A percentile compares a stretch with the other conserved stretches of the same genome.
phyloP scores from a whole-genome alignment of 2,329 filamentous ascomycete genomes.

The Exophiala xenobiotica region DNA sequence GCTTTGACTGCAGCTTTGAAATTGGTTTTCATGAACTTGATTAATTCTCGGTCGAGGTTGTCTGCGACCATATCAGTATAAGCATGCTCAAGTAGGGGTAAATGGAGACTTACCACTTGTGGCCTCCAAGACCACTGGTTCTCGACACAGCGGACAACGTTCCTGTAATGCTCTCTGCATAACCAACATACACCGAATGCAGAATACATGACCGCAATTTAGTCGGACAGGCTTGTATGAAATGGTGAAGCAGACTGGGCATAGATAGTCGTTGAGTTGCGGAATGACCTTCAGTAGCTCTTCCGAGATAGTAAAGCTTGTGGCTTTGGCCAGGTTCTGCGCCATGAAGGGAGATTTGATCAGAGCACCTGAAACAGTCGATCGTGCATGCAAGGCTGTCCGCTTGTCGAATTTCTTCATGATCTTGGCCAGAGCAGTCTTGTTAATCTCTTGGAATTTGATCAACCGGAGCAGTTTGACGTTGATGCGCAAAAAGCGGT shows the following conservation, averaged over 20 bases:
- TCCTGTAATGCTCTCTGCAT: conserved; percentile 70
- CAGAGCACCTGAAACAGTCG: conserved; percentile 31
- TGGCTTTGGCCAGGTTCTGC: conserved; percentile 68
- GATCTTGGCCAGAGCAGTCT: conserved; percentile 75
- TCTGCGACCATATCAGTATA: conserved; percentile 42
- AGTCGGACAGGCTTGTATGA: conserved; percentile 80
- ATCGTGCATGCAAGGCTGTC: conserved; percentile 69
- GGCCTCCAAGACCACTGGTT: conserved; percentile 68
- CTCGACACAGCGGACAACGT: conserved; percentile 74
- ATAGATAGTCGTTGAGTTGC: conserved; percentile 79
- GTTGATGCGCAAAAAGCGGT: conserved; percentile 71
- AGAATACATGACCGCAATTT: conserved; percentile 74
- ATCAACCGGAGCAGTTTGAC: conserved; percentile 73
- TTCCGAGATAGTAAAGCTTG: conserved; percentile 71
- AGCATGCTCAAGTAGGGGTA: neutral
- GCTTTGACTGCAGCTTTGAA: conserved; percentile 70
- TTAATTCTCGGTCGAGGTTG: conserved; percentile 67
- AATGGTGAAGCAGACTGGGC: conserved; percentile 75
- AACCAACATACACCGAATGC: conserved; percentile 78
- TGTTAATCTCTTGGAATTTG: conserved; percentile 82
- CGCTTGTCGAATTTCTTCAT: conserved; percentile 90
- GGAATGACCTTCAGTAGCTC: conserved; percentile 73
- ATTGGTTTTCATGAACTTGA: conserved; percentile 69
- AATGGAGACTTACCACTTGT: conserved; percentile 55
- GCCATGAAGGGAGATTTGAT: conserved; percentile 38